phyloP scores from a whole-genome alignment of 129 eudicot genomes.

The Oenanthe sinensis region DNA sequence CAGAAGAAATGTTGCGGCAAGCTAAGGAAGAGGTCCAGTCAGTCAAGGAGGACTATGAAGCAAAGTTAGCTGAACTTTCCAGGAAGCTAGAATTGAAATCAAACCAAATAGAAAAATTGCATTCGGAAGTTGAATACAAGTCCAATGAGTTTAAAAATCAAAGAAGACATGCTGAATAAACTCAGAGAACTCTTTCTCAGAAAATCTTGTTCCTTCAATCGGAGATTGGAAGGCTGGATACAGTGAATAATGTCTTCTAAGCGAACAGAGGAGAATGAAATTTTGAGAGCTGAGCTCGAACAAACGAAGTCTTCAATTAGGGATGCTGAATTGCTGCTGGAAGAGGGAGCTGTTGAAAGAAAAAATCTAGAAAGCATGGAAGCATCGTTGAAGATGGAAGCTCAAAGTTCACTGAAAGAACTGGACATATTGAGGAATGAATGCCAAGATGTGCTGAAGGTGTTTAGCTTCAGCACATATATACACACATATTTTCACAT shows the following conservation, averaged over 20 bases:
- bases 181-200: too few relatives aligned
- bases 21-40: constrained; percentile 39
- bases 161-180: constrained; percentile 36
- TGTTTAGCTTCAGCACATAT: too few relatives aligned
- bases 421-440: constrained; percentile 26
- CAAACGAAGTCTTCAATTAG: constrained; percentile 24
- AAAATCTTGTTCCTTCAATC: too few relatives aligned
- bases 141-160: constrained; percentile 35
- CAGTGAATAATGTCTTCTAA: constrained; percentile 29
- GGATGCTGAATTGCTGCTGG: constrained; percentile 28
- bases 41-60: constrained; percentile 40
- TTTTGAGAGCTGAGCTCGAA: constrained; percentile 38
- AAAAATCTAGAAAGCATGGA: constrained; percentile 32
- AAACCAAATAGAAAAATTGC: constrained; percentile 37
- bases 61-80: constrained; percentile 35
- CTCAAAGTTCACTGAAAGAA: constrained; percentile 34
- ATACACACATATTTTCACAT: too few relatives aligned
- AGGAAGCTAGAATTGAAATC: constrained; percentile 34
- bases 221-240: constrained; percentile 33
- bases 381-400: constrained; percentile 31
- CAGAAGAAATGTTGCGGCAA: constrained; percentile 52
- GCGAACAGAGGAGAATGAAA: constrained; percentile 20
- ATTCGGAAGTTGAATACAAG: constrained; percentile 34
- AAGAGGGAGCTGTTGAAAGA: constrained; percentile 27
- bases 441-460: too few relatives aligned